Base-by-base conservation (phyloP, 179 eudicot species). In the Patellifolia procumbens region DNA sequence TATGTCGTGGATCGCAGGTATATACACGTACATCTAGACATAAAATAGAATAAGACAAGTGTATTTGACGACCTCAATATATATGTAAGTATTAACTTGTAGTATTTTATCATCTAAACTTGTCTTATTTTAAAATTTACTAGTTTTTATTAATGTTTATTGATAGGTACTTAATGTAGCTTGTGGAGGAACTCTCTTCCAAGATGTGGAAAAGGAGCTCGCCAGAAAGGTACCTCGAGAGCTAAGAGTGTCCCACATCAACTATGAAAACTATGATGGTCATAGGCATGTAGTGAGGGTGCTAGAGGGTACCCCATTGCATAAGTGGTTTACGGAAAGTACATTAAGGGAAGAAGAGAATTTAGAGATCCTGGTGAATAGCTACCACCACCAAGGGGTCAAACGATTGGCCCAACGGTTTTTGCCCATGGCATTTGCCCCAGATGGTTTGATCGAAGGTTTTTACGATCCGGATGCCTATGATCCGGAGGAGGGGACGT, bases 301-400 rank as follows among this genome's bases (percentile, higher is more conserved):
- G 31, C 61, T 88, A 16, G 86, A 87, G 42, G 70, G 80, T 2
- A 92, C 97, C n/a, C 98, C 98, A 12, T 79, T 94, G 83, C 82
- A 85, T 48, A 69, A 81, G 0, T 94, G 98, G 98, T 94, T 92
- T 53, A 74, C 65, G 31, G 91, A 89, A 0, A 86, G 89, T 13
- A 39, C 43, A 2, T 81, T 89, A 60, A 31, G 48, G 35, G 53
- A 70, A 17, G 80, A 75, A 20, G 85, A 75, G 28, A 58, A 81
- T 37, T 85, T 76, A 88, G 88, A 89, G 77, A 82, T 94, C 46
- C 42, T 67, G 59, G 98, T 92, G 4, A 94, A 92, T 71, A 94
- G 98, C 72, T 94, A 94, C 80, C 98, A 94, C 46, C 98, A 94
- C 63, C 98, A 94, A 81, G 98, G 98, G 10, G 93, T 94, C 7